Conservation (phyloP, 2,329 filamentous ascomycete genomes). For the Penicillium sp. region DNA sequence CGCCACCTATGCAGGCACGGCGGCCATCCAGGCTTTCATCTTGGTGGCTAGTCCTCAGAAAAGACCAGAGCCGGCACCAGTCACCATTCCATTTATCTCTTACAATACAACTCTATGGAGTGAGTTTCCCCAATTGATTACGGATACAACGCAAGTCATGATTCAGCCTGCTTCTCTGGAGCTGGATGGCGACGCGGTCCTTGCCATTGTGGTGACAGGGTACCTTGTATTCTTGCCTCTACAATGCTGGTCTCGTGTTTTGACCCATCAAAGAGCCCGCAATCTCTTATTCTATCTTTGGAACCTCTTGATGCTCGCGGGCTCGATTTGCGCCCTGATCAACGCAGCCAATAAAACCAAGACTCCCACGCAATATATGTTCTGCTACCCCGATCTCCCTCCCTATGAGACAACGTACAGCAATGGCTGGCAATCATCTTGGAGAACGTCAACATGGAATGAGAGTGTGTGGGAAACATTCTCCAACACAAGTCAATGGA, state of each 20-base stretch:
- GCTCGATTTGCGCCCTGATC: conserved; percentile 34
- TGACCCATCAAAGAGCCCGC: conserved; percentile 33
- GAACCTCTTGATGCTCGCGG: conserved; percentile 39
- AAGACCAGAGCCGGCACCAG: conserved; percentile 12
- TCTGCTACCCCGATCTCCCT: conserved; percentile 35
- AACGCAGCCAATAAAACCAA: conserved; percentile 27
- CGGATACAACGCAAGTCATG: conserved; percentile 20
- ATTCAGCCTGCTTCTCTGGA: conserved; percentile 38
- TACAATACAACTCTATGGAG: conserved; percentile 20
- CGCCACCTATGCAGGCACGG: conserved; percentile 38
- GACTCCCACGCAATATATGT: conserved; percentile 34
- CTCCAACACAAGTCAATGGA: conserved; percentile 25
- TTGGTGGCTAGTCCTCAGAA: conserved; percentile 29
- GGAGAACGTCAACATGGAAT: conserved; percentile 36
- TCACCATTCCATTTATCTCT: conserved; percentile 31
- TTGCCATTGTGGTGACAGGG: conserved; percentile 40
- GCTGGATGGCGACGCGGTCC: conserved; percentile 38
- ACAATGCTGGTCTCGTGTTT: conserved; percentile 38
- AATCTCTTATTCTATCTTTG: conserved; percentile 36
- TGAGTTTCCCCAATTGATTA: conserved; percentile 30
- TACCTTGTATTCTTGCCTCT: conserved; percentile 41
- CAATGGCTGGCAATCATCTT: conserved; percentile 34
- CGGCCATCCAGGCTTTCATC: conserved; percentile 39
- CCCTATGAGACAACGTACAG: conserved; percentile 26
- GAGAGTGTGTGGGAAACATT: conserved; percentile 36